phyloP scores from a whole-genome alignment of 345 rosid species.

The Eucalyptus tenuipes region DNA sequence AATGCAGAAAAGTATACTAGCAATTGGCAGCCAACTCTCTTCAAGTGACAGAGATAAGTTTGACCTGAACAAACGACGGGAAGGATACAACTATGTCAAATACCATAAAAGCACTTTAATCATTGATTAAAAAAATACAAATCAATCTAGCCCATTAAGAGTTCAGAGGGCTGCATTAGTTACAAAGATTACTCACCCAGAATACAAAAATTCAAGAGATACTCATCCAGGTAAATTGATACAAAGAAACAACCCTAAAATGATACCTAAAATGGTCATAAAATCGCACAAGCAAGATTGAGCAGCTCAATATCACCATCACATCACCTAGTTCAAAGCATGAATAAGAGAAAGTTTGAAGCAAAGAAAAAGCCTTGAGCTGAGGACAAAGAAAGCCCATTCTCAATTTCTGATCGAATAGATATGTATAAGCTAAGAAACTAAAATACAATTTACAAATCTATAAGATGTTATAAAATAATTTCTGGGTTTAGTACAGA shows the following conservation, averaged over 20 bases:
- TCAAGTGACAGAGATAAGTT: constrained; percentile 74
- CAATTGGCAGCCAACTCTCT: constrained; percentile 91
- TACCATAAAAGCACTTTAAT: neutral
- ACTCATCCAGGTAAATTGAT: neutral
- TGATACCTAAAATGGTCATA: neutral
- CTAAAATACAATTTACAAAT: neutral
- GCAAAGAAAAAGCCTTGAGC: neutral
- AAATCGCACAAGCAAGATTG: neutral
- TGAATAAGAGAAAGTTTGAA: neutral
- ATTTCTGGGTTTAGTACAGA: neutral
- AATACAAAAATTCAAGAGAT: neutral
- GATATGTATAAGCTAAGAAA: neutral
- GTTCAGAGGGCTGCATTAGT: neutral
- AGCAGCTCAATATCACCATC: neutral
- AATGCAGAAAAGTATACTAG: constrained; percentile 77
- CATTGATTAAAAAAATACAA: neutral
- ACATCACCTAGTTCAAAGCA: neutral
- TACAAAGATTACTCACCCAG: neutral
- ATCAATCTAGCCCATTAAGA: neutral
- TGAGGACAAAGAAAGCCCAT: neutral
- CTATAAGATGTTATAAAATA: neutral
- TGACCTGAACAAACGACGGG: constrained; percentile 31
- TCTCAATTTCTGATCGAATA: neutral
- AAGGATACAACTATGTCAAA: neutral
- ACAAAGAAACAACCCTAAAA: neutral